These are phyloP conservation scores for Diplodia mutila DNA, from an alignment of 2,329 filamentous ascomycete species.

Conservation along the genomic window DNA sequence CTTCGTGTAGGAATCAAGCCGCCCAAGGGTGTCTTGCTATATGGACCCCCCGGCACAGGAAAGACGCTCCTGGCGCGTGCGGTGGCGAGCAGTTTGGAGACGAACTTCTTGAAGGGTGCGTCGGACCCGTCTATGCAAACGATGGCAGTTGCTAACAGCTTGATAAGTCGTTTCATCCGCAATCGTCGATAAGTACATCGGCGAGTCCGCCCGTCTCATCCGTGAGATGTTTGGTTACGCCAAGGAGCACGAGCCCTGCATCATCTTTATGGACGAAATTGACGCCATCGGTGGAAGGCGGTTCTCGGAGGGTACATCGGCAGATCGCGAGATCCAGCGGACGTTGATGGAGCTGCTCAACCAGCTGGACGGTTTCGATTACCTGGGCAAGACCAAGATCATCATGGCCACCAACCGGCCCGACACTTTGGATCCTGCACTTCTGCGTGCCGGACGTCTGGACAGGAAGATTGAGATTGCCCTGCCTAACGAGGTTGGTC, in stretches of 20 bases:
- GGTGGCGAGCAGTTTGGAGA: slow-evolving; percentile 94
- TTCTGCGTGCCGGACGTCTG: slow-evolving; percentile 88
- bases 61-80: slow-evolving; percentile 94
- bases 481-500: slow-evolving; percentile 93
- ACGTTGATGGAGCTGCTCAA: slow-evolving; percentile 99
- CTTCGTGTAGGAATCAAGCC: slow-evolving; percentile 97
- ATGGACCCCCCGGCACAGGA: slow-evolving; percentile 94
- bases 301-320: slow-evolving; percentile 96
- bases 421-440: slow-evolving; percentile 90
- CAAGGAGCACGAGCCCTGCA: slow-evolving; percentile 98
- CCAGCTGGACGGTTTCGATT: slow-evolving; percentile 98
- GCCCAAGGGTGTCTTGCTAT: slow-evolving; percentile 94
- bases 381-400: slow-evolving; percentile 99
- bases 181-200: slow-evolving; percentile 99
- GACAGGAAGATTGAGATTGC: slow-evolving; percentile 99
- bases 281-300: slow-evolving; percentile 96
- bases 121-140: neutral
- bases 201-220: slow-evolving; percentile 94
- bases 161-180: slow-evolving; percentile 90
- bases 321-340: slow-evolving; percentile 96
- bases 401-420: slow-evolving; percentile 99
- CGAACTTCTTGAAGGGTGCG: slow-evolving; percentile 94
- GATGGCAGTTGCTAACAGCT: slow-evolving; percentile 30
- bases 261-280: slow-evolving; percentile 99
- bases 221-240: slow-evolving; percentile 99